Evolutionary conservation across 305 asterid species (phyloP).

Genomic region (Solanum chacoense): DNA sequence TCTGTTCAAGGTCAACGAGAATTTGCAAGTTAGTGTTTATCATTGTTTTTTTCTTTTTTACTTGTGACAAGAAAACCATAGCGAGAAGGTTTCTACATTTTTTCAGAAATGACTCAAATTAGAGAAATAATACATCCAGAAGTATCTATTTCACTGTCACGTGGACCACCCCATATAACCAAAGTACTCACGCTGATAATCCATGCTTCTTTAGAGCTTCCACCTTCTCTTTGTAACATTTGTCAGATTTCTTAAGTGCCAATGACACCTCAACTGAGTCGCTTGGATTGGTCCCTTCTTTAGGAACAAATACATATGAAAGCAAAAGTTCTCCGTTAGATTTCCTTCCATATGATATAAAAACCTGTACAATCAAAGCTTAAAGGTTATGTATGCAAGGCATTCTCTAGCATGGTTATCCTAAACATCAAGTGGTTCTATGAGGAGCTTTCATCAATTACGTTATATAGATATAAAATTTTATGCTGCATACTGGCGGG

Average conservation of each 20-base stretch:
- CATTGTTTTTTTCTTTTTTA: not conserved
- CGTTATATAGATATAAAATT: not conserved
- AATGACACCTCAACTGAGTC: conserved; percentile 74
- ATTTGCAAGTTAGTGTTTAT: not conserved
- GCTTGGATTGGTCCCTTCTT: conserved; percentile 86
- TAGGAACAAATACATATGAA: conserved; percentile 94
- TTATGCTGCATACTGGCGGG: not conserved
- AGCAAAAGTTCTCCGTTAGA: conserved; percentile 92
- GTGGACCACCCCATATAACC: not conserved
- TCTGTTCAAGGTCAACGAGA: conserved; percentile 29
- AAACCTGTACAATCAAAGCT: conserved; percentile 44
- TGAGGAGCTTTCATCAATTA: not conserved
- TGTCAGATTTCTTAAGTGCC: conserved; percentile 62
- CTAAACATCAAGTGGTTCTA: not conserved
- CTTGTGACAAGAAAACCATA: not conserved
- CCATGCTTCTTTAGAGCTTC: conserved; percentile 65
- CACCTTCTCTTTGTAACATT: conserved; percentile 64
- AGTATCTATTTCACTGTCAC: not conserved
- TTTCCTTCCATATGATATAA: conserved; percentile 87
- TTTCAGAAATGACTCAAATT: not conserved
- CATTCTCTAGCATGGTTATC: not conserved
- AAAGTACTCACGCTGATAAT: conserved; percentile 52
- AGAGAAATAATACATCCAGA: not conserved
- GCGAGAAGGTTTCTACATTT: not conserved
- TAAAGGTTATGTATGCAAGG: not conserved